phyloP scores from a whole-genome alignment of 2,329 filamentous ascomycete species.

The Botryotinia globosa region DNA sequence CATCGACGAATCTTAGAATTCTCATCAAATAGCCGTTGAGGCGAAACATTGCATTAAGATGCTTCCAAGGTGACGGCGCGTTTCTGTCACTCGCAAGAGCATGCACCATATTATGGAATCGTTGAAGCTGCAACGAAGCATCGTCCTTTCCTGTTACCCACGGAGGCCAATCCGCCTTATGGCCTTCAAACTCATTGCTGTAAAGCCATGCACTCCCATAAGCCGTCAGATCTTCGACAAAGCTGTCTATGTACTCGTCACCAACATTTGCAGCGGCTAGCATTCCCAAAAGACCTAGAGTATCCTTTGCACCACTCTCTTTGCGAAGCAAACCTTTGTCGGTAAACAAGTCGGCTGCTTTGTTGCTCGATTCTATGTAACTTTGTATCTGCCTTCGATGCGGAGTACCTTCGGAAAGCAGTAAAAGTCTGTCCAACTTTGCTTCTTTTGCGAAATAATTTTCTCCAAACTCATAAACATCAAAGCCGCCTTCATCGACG shows the following conservation, averaged over 20 bases:
- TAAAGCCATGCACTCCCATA: not conserved
- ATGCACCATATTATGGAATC: not conserved
- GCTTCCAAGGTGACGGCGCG: not conserved
- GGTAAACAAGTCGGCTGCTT: not conserved
- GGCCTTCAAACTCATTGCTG: conserved; percentile 3
- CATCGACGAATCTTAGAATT: conserved; percentile 14
- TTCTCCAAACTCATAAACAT: not conserved
- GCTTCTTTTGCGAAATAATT: not conserved
- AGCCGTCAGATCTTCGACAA: not conserved
- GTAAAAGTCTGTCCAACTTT: not conserved
- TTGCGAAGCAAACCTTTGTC: not conserved
- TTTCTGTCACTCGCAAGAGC: not conserved
- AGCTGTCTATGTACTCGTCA: not conserved
- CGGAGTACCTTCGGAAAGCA: not conserved
- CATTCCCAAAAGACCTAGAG: conserved; percentile 1
- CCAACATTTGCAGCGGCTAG: conserved; percentile 5
- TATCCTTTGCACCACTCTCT: not conserved
- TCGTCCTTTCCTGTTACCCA: not conserved
- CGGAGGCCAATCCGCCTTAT: conserved; percentile 9
- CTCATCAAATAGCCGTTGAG: conserved; percentile 2
- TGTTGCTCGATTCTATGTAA: not conserved
- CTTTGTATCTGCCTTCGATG: not conserved
- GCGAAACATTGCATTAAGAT: conserved; percentile 13
- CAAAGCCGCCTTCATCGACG: not conserved
- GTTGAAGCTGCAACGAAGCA: not conserved